A percentile compares a stretch with the other conserved stretches of the same genome.
phyloP scores from a whole-genome alignment of 257 asterid genomes.

The Jaltomata sinuosa region DNA sequence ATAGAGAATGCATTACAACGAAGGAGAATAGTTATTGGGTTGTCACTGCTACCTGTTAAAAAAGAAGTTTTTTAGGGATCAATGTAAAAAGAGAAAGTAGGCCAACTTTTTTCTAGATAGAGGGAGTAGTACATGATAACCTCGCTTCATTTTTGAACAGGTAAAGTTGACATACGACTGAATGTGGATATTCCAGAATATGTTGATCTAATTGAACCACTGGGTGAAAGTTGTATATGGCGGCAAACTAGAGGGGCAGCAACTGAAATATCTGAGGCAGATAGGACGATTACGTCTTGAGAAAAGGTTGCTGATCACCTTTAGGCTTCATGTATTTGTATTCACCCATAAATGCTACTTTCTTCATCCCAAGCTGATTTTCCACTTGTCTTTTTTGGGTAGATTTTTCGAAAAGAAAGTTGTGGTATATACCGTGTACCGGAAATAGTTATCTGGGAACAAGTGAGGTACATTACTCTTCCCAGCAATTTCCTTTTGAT shows the following conservation, averaged over 20 bases:
- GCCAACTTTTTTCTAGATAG: not conserved
- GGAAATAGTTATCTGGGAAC: constrained; percentile 14
- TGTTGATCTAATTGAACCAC: constrained; percentile 62
- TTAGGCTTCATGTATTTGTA: not conserved
- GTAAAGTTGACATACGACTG: constrained; percentile 56
- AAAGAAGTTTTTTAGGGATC: not conserved
- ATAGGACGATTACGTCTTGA: constrained; percentile 32
- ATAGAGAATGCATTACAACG: not conserved
- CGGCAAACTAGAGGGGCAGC: constrained; percentile 91
- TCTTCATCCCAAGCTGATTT: not conserved
- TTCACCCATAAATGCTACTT: not conserved
- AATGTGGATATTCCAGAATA: constrained; percentile 46
- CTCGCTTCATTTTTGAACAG: constrained; percentile 28
- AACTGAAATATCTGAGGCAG: constrained; percentile 50
- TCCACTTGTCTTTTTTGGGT: not conserved
- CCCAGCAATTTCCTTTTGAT: not conserved
- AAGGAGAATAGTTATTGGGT: not conserved
- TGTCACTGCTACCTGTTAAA: not conserved
- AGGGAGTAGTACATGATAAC: not conserved
- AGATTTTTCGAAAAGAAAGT: not conserved
- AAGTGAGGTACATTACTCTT: constrained; percentile 55
- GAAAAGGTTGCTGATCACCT: constrained; percentile 36
- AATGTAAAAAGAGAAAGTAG: not conserved
- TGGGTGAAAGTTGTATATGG: constrained; percentile 69
- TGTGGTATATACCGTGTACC: not conserved